Conservation (phyloP, 2,329 filamentous ascomycete species). For the Gyromitra esculenta region DNA sequence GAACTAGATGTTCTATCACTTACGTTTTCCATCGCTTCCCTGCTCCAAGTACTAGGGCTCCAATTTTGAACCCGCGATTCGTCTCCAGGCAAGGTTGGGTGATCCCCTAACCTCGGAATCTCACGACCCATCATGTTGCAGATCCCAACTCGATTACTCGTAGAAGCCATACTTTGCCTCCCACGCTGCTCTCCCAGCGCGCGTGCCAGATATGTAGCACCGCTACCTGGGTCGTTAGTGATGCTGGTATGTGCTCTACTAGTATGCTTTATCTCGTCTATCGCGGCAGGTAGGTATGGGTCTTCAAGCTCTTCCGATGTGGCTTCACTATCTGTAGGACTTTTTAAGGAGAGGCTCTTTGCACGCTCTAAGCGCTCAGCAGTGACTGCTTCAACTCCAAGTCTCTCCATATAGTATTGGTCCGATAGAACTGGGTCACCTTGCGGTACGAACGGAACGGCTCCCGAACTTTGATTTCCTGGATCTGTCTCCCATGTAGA, state of each 20-base stretch:
- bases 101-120: background rate
- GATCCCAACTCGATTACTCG: background rate
- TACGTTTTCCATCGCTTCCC: background rate
- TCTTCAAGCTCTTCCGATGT: background rate
- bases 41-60: background rate
- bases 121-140: background rate
- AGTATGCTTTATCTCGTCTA: background rate
- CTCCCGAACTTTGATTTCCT: background rate
- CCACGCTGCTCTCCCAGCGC: background rate
- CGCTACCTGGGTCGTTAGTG: background rate
- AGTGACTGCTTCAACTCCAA: slow-evolving; percentile 1
- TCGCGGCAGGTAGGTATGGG: background rate
- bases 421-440: background rate
- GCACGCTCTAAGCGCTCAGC: slow-evolving; percentile 22
- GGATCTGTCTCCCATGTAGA: background rate
- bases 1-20: background rate
- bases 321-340: slow-evolving; percentile 5
- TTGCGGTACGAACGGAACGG: background rate
- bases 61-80: background rate
- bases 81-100: background rate
- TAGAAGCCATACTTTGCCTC: background rate
- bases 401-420: slow-evolving; percentile 21
- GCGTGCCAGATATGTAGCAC: no score
- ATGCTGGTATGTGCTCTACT: background rate
- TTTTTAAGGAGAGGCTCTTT: slow-evolving; percentile 17